Evolutionary conservation across 306 rosid genomes (phyloP), one percentile per base, ranked within the genome.

Genomic region (Quercus parvula): DNA sequence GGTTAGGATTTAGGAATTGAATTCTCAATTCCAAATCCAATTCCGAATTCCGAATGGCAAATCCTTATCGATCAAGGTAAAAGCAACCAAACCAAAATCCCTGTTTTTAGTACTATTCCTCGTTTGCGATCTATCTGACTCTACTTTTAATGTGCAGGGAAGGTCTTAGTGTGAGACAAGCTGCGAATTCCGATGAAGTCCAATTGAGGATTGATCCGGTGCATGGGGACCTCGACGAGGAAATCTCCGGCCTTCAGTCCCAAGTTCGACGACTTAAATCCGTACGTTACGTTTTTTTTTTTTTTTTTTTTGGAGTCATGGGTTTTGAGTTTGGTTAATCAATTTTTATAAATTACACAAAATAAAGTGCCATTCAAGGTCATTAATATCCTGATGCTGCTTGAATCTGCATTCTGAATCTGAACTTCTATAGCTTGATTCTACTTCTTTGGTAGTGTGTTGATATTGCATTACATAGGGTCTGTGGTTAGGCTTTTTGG

Each of bases 151-250:
- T 9, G n/a, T 67, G 82, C 88, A 84, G 88, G 13, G 85, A 81
- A 58, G 88, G 88, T 24, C 85, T 84, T 18, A 84, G 77, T 73
- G 70, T 85, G 33, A 81, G 88, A 58, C 85, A 81, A 19, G 56
- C 55, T n/a, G 70, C 70, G 27, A 56, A 56, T 72, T 28, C 81
- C 14, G 88, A 84, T 70, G 88, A 84, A 67, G 77, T 84, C 20
- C 88, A 81, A 52, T 62, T 84, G 77, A 76, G 88, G 77, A 84
- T 84, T 78, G 88, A 84, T 78, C 88, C 88, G 15, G 35, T 77
- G 64, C 82, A 84, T 51, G 75, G 64, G 1, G 88, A 84, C 28
- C 74, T 84, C 10, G 88, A 84, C 9, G 82, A 84, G 41, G 51
- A 77, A 58, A 77, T 84, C 31, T 33, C 82, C 0, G 85, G 80